Base-by-base conservation (phyloP, 352 stramenopile genomes). In the Globisporangium middletonii region DNA sequence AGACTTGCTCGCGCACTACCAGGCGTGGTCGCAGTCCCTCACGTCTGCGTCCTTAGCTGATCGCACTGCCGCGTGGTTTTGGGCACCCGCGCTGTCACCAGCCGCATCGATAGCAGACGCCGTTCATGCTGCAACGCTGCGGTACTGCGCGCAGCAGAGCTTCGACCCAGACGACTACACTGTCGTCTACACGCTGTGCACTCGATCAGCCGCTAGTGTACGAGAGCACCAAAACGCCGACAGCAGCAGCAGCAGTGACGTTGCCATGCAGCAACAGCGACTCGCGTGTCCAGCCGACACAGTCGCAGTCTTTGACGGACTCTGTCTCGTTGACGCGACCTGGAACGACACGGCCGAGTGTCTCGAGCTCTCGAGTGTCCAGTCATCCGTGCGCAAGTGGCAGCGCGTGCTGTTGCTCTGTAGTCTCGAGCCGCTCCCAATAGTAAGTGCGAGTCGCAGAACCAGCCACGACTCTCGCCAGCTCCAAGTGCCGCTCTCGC, bases 1-100 rank as follows among this genome's bases (percentile, higher is more conserved):
- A 2, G 53, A 59, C 18, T 35, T 64, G 28, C 44, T 64, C n/a
- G 37, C 47, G 13, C 27, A 64, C 38, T 59, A 59, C 33, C 43
- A 33, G 4, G n/a, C 5, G 0, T 60, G 59, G 52, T 13, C 15
- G 0, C 23, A 28, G 3, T 59, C 28, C 18, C 15, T 49, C 33
- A 12, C 33, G 12, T 9, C 30, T 35, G 30, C 8, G 42, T 27
- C 16, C 13, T n/a, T 15, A 54, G 18, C 1, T 33, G 4, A 13
- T 6, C 18, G 12, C 27, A 2, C 19, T 28, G n/a, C 11, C 11
- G 18, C 12, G 53, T 58, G 58, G 51, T 30, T 53, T 15, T 64
- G 59, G 59, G 7, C 47, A 6, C 59, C 59, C 8, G 44, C 59
- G 4, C 45, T 64, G 35, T 45, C 48, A 16, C 18, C 35, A 16